phyloP scores from a whole-genome alignment of 2,329 filamentous ascomycete genomes.

The Clonostachys rhizophaga region DNA sequence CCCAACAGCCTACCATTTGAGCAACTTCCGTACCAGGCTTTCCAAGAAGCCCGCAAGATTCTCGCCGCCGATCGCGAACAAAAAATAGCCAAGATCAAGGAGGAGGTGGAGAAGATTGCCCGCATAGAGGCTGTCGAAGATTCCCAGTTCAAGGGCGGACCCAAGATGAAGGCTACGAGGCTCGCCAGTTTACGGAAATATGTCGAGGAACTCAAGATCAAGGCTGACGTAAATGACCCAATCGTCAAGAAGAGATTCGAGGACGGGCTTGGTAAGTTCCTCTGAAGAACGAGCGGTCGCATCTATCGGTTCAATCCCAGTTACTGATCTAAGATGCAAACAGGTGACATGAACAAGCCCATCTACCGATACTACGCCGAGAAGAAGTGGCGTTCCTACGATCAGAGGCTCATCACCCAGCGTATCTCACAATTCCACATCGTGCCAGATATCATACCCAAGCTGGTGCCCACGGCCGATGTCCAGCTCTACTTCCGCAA shows the following conservation, averaged over 20 bases:
- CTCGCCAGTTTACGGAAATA: constrained; percentile 66
- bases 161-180: constrained; percentile 59
- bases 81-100: constrained; percentile 71
- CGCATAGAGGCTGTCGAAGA: constrained; percentile 56
- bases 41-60: constrained; percentile 89
- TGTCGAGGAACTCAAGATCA: constrained; percentile 77
- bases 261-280: constrained; percentile 71
- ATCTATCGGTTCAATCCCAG: too few relatives aligned
- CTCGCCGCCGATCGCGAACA: constrained; percentile 74
- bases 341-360: constrained; percentile 92
- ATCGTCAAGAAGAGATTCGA: constrained; percentile 91
- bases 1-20: constrained; percentile 74
- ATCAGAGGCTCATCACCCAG: constrained; percentile 75
- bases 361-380: constrained; percentile 91
- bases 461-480: constrained; percentile 72
- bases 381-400: constrained; percentile 81
- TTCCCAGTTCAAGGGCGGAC: constrained; percentile 55
- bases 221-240: constrained; percentile 93
- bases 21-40: constrained; percentile 93
- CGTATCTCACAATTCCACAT: constrained; percentile 83
- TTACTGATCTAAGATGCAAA: too few relatives aligned
- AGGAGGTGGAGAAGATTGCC: constrained; percentile 64
- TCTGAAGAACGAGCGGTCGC: not conserved
- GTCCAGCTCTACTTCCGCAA: constrained; percentile 77
- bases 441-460: constrained; percentile 80